Percentiles rank a stretch among this genome's conserved stretches.
Conservation (phyloP, 768 basidiomycete species). For the Amanita rubescens region DNA sequence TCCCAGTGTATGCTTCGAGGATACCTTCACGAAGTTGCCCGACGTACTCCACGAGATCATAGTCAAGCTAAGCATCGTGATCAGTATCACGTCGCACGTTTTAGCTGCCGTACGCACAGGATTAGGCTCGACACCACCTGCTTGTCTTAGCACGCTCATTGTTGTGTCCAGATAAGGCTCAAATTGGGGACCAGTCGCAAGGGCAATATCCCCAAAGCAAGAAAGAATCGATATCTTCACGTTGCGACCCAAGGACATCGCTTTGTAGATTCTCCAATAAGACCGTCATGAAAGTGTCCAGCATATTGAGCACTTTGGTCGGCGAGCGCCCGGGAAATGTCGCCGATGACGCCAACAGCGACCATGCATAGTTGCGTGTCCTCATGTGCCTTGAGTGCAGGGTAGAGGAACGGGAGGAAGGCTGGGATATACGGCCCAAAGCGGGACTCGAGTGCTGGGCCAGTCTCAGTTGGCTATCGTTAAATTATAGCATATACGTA, state of each 20-base stretch:
- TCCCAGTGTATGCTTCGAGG: conserved; percentile 92
- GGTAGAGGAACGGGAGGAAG: conserved; percentile 49
- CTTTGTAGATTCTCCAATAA: conserved; percentile 88
- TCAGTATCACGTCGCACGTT: background rate
- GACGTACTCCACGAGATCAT: conserved; percentile 90
- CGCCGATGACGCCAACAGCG: conserved; percentile 92
- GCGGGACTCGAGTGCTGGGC: conserved; percentile 59
- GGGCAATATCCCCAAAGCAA: conserved; percentile 94
- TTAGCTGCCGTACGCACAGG: conserved; percentile 45
- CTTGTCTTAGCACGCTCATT: conserved; percentile 87
- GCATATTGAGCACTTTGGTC: conserved; percentile 81
- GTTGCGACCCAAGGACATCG: conserved; percentile 80
- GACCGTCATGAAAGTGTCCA: conserved; percentile 83
- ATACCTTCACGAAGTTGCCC: conserved; percentile 88
- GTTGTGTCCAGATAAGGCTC: conserved; percentile 87
- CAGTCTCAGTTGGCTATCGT: conserved; percentile 5
- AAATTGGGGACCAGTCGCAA: conserved; percentile 82
- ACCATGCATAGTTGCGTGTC: conserved; percentile 95
- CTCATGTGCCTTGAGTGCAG: conserved; percentile 87
- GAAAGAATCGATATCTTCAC: conserved; percentile 97
- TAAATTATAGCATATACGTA: conserved; percentile 18
- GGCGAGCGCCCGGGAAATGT: conserved; percentile 91
- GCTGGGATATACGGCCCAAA: conserved; percentile 82
- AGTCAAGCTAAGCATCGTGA: conserved; percentile 57
- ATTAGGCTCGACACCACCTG: conserved; percentile 81